Conservation (phyloP, 2,329 filamentous ascomycete genomes). For the Neofusicoccum sp. region DNA sequence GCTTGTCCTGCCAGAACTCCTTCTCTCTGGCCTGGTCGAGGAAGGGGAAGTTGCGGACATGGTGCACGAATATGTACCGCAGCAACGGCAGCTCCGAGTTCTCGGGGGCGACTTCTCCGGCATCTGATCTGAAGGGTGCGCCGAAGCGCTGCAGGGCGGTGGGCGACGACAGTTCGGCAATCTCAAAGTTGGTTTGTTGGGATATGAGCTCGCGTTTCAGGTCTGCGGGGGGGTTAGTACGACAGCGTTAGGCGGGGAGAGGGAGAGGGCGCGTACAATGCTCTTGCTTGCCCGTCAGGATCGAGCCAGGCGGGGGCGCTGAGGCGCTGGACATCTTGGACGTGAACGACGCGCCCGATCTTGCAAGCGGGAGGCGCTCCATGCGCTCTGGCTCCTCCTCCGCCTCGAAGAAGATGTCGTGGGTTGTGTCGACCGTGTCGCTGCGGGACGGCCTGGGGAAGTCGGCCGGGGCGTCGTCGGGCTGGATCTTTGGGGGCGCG, state of each 20-base stretch:
- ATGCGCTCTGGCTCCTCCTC: neutral
- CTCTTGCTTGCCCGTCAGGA: constrained; percentile 94
- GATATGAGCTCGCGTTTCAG: constrained; percentile 94
- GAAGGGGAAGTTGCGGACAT: constrained; percentile 97
- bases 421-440: constrained; percentile 16
- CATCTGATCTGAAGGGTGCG: constrained; percentile 89
- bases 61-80: constrained; percentile 95
- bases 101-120: constrained; percentile 87
- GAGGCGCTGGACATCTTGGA: constrained; percentile 46
- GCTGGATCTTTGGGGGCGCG: constrained; percentile 7
- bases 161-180: constrained; percentile 88
- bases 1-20: constrained; percentile 99
- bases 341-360: constrained; percentile 14
- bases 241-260: neutral
- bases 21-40: constrained; percentile 96
- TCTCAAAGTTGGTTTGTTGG: constrained; percentile 86
- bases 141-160: constrained; percentile 95
- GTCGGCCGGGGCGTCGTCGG: neutral
- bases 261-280: constrained; percentile 67
- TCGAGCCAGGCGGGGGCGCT: constrained; percentile 57
- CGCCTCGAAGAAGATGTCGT: constrained; percentile 20
- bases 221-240: constrained; percentile 57
- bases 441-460: neutral
- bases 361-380: constrained; percentile 12
- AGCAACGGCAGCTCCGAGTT: constrained; percentile 93